Conservation (phyloP, 768 basidiomycete species). For the Lactarius pseudohatsudake region DNA sequence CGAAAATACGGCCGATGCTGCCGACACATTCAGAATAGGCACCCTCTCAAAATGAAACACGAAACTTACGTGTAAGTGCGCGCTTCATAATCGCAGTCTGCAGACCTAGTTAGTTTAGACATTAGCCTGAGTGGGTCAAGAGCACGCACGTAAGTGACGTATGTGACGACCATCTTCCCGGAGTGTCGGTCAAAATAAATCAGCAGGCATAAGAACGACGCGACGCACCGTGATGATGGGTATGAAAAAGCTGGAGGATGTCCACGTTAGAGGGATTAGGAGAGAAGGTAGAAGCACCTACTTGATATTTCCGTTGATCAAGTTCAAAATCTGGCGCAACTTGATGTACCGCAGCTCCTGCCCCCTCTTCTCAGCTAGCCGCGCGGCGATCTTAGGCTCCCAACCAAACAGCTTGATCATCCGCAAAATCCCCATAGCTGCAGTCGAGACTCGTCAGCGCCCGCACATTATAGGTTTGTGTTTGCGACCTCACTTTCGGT, state of each 20-base stretch:
- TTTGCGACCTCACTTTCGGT: slow-evolving; percentile 39
- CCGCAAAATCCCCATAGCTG: slow-evolving; percentile 41
- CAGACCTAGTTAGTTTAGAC: neutral
- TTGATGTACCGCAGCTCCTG: slow-evolving; percentile 40
- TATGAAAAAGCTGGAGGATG: slow-evolving; percentile 37
- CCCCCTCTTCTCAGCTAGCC: slow-evolving; percentile 38
- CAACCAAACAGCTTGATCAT: slow-evolving; percentile 66
- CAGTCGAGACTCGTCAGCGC: slow-evolving; percentile 1
- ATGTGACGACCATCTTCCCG: slow-evolving; percentile 38
- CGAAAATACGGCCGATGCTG: slow-evolving; percentile 36
- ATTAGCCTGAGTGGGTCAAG: neutral
- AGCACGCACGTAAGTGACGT: slow-evolving; percentile 35
- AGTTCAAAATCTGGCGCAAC: slow-evolving; percentile 37
- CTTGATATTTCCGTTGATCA: slow-evolving; percentile 38
- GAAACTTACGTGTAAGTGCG: slow-evolving; percentile 34
- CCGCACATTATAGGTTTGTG: neutral
- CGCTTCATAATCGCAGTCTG: slow-evolving; percentile 38
- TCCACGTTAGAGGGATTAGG: neutral
- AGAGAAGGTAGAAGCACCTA: slow-evolving; percentile 18
- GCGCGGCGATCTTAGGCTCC: slow-evolving; percentile 47
- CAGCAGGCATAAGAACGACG: neutral
- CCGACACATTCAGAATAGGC: neutral
- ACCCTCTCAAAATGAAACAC: neutral
- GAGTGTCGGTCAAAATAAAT: neutral
- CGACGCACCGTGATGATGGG: slow-evolving; percentile 39